A percentile compares a stretch with the other conserved stretches of the same genome.
phyloP scores from a whole-genome alignment of 768 basidiomycete genomes.

The Collybia mongolica region DNA sequence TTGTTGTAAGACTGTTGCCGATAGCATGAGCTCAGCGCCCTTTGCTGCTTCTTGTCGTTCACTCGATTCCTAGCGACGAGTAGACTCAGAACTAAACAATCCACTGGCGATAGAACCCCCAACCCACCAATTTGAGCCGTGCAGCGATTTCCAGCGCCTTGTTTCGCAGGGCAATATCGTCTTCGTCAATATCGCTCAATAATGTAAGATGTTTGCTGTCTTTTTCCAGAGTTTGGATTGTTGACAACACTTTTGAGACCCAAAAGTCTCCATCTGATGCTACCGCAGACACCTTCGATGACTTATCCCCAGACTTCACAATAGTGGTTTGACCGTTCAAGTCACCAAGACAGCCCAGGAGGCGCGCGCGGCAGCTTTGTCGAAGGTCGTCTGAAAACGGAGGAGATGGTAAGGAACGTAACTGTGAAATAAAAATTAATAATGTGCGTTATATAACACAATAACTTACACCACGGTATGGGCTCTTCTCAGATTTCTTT shows the following conservation, averaged over 20 bases:
- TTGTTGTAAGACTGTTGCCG: conserved; percentile 67
- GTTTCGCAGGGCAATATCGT: conserved; percentile 43
- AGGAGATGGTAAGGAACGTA: conserved; percentile 61
- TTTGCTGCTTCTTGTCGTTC: conserved; percentile 53
- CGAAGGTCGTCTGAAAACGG: conserved; percentile 74
- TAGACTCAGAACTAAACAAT: neutral
- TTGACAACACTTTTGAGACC: conserved; percentile 64
- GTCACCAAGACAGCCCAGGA: conserved; percentile 74
- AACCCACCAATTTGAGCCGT: conserved; percentile 44
- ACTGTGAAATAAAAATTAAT: conserved; percentile 34
- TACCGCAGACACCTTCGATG: conserved; percentile 54
- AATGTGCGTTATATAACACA: conserved; percentile 22
- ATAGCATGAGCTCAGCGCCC: conserved; percentile 71
- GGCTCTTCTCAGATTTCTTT: conserved; percentile 70
- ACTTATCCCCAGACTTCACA: conserved; percentile 53
- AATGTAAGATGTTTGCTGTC: conserved; percentile 67
- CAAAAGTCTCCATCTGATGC: conserved; percentile 79
- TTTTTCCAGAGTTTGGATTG: conserved; percentile 54
- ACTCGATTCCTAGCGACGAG: conserved; percentile 28
- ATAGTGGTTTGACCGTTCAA: conserved; percentile 57
- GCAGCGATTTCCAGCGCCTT: conserved; percentile 41
- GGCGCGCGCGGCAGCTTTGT: conserved; percentile 60
- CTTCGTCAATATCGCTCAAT: conserved; percentile 53
- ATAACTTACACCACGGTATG: conserved; percentile 46
- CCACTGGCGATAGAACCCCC: neutral